Base-by-base conservation (phyloP, 164 flowering plant species). In the Brasenia schreberi region DNA sequence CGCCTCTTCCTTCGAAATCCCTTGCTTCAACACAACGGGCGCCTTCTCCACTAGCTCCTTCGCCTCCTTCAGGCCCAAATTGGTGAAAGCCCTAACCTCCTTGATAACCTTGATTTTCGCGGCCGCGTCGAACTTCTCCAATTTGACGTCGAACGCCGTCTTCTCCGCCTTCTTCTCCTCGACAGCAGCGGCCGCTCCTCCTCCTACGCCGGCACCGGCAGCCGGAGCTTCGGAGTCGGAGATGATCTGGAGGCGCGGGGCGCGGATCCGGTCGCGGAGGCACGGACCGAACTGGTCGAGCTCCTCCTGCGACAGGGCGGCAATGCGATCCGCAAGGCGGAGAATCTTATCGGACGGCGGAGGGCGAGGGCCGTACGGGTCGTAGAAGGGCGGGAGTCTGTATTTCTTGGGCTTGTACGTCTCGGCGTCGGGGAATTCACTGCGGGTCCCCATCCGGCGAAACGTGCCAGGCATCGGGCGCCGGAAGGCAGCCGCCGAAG, bases 31-130 rank as follows among this genome's bases (percentile, higher is more conserved):
- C 67, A 89, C 4, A 61, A 66, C 81, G 1, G 97, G 97, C 0
- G 69, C 80, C 76, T 92, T 92, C 80, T 87, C 96, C 23, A 91
- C 97, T 60, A 91, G 76, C 12, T 89, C 96, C 63, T 91, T 89
- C 2, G 97, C 97, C 73, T 91, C 95, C 80, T 87, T 87, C 82
- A 92, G 72, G 4, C 96, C 96, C 52, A 89, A 70, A 75, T 62
- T 79, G 6, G 89, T 89, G 69, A 89, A 86, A 6, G 83, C 74
- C 62, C 95, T 86, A 7, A 89, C 89, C 78, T 92, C 96, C 69
- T 92, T 92, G 64, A 92, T 90, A 58, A 92, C 91, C 85, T 89
- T 92, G 67, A 92, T 79, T 70, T 91, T 89, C 0, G 92, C 77
- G 23, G 89, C 80, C 0, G 89, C 84, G 63, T 86, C 98, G 71